Evolutionary conservation across 2,329 filamentous ascomycete genomes (phyloP), one percentile per base, ranked within the genome.

Genomic region (Xylariaceae sp.): DNA sequence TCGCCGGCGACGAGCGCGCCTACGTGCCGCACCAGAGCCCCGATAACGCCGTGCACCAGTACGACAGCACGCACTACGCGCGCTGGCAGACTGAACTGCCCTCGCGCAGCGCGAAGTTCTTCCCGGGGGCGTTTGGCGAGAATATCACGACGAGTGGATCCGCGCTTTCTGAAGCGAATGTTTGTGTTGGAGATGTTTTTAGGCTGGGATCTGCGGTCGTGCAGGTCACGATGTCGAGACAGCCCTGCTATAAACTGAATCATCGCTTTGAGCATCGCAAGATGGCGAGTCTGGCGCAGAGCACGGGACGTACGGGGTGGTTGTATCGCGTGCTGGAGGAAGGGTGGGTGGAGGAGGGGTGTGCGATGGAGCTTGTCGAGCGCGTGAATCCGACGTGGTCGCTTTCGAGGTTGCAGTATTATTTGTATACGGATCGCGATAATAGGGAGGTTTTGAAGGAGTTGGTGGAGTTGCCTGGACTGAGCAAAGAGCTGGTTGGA

Each of bases 191-290:
- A 34, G 86, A 88, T 64, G 74, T 81, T n/a, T 77, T 85, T 15
- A 73, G 77, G 0, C 77, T 87, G 6, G 78, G 70, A 6, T 66
- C 67, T 13, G 77, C 82, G 1, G 57, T 83, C 10, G 73, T 87
- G 0, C 80, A 88, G 66, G 82, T 87, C n/a, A 81, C 78, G 57
- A 75, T 86, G 56, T 82, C 83, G 0, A 77, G 85, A 10, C 80
- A 84, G 64, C 85, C 85, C 2, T 88, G 86, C 73, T 88, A 80
- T 72, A 88, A 88, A 68, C 77, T 88, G 4, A 88, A 88, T 65
- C 84, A 87, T 62, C 82, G 85, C 2, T 88, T 88, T 67, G 77
- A 81, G 39, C 73, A 86, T 18, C 82, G 82, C 66, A 80, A 84
- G 57, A 85, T 88, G 73, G 81, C 85, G 0, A 79, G 78, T 2